These are phyloP conservation scores for Simmondsia chinensis DNA, from an alignment of 148 eudicot genomes.

Conservation along the genomic window DNA sequence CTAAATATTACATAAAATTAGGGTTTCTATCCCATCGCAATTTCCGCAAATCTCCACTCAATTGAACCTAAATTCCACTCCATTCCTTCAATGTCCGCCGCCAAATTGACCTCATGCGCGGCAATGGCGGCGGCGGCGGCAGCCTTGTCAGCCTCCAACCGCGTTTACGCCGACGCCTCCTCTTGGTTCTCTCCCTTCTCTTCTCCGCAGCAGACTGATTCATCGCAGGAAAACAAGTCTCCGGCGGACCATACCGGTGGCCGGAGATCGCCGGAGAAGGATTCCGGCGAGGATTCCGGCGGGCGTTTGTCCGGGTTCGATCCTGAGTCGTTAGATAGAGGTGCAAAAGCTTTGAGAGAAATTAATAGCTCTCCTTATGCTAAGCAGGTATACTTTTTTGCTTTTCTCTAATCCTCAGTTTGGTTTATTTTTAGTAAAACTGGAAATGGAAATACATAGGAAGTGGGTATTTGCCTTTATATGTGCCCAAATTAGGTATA, in stretches of 20 bases:
- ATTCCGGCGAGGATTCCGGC: slow-evolving; percentile 31
- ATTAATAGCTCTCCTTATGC: slow-evolving; percentile 57
- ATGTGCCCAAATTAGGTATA: too few relatives aligned
- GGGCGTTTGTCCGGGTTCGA: slow-evolving; percentile 47
- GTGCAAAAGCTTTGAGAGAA: slow-evolving; percentile 65
- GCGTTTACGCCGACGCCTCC: slow-evolving; percentile 41
- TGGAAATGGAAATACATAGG: too few relatives aligned
- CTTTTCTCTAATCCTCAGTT: too few relatives aligned
- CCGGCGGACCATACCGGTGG: background rate
- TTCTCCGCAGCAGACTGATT: slow-evolving; percentile 7
- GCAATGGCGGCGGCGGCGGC: slow-evolving; percentile 37
- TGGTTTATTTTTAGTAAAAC: too few relatives aligned
- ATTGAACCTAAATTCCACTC: too few relatives aligned
- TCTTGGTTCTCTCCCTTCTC: slow-evolving; percentile 52
- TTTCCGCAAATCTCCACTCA: too few relatives aligned
- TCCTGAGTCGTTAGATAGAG: slow-evolving; percentile 68
- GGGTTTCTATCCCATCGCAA: too few relatives aligned
- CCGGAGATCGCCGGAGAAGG: slow-evolving; percentile 16
- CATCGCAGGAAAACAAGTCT: background rate
- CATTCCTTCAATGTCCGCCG: slow-evolving; percentile 50
- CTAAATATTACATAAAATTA: too few relatives aligned
- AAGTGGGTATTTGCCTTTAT: too few relatives aligned
- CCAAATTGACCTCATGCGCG: slow-evolving; percentile 32
- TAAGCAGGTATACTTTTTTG: slow-evolving; percentile 36
- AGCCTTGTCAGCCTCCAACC: slow-evolving; percentile 25